Percentiles rank a stretch among this genome's conserved stretches.
Conservation (phyloP, 2,329 filamentous ascomycete genomes). For the Paraconiothyrium sp. region DNA sequence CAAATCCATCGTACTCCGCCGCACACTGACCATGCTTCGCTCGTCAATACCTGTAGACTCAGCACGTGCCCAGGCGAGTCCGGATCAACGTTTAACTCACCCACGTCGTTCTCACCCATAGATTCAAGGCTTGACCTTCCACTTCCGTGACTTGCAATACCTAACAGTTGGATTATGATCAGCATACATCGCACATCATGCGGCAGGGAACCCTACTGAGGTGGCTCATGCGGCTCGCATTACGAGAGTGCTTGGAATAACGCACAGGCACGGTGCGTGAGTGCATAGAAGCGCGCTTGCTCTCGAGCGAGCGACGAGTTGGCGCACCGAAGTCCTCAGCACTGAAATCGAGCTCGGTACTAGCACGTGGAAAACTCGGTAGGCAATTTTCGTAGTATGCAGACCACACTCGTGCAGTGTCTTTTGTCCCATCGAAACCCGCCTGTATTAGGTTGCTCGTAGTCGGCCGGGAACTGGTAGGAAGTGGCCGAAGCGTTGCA, state of each 20-base stretch:
- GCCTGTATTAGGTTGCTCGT: constrained; percentile 15
- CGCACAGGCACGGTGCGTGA: constrained; percentile 27
- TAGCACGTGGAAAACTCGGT: constrained; percentile 36
- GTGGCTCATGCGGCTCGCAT: constrained; percentile 34
- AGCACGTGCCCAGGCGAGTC: not conserved
- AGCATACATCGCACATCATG: not conserved
- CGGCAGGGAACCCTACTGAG: constrained; percentile 20
- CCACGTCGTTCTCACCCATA: constrained; percentile 24
- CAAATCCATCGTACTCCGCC: constrained; percentile 54
- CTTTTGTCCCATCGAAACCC: constrained; percentile 16
- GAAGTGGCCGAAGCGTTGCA: constrained; percentile 38
- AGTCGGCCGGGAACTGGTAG: constrained; percentile 22
- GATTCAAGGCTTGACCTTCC: constrained; percentile 27
- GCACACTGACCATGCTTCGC: constrained; percentile 45
- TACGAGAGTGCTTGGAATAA: constrained; percentile 29
- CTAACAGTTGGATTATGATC: not conserved
- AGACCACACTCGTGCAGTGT: constrained; percentile 45
- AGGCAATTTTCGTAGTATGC: constrained; percentile 49
- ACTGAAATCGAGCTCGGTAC: constrained; percentile 26
- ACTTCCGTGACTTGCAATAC: constrained; percentile 26
- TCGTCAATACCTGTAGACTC: constrained; percentile 21
- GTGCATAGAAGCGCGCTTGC: constrained; percentile 24
- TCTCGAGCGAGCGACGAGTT: constrained; percentile 32
- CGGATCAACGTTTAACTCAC: not conserved
- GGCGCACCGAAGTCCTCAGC: constrained; percentile 28